Percentiles rank a stretch among this genome's conserved stretches.
Evolutionary conservation across 2,329 filamentous ascomycete genomes (phyloP).

Genomic region (Scedosporium aurantiacum): DNA sequence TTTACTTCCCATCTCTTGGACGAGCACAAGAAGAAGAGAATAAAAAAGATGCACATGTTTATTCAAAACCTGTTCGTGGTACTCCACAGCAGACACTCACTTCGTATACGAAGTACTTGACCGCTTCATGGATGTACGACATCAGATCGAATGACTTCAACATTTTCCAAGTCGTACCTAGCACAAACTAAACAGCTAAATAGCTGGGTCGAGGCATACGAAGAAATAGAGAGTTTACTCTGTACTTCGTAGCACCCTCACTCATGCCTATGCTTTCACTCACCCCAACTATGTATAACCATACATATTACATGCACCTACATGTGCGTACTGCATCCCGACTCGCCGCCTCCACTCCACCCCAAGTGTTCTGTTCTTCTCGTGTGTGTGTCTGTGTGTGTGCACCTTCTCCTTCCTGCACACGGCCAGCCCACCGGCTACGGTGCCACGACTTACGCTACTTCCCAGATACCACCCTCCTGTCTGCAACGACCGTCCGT

Average conservation of each 20-base stretch:
- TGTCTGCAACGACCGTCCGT: not conserved
- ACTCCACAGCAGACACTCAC: no score
- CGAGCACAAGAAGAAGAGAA: no score
- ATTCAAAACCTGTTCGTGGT: no score
- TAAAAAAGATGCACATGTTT: no score
- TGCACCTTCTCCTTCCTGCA: not conserved
- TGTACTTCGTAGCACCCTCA: not conserved
- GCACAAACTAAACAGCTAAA: no score
- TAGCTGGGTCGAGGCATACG: not conserved
- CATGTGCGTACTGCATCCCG: not conserved
- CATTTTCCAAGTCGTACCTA: no score
- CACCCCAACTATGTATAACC: not conserved
- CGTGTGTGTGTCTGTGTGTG: not conserved
- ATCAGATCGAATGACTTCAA: no score
- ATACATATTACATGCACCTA: not conserved
- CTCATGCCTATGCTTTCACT: not conserved
- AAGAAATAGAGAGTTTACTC: not conserved
- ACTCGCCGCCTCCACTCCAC: not conserved
- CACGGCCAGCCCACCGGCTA: slow-evolving; percentile 2
- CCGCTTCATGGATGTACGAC: no score
- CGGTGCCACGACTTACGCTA: slow-evolving; percentile 3
- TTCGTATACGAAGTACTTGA: no score
- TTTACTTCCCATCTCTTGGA: no score
- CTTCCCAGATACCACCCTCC: not conserved
- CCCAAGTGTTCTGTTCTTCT: not conserved